A percentile compares a stretch with the other conserved stretches of the same genome.
Evolutionary conservation across 1,284 basidiomycete species (phyloP).

Genomic region (Papiliotrema flavescens): DNA sequence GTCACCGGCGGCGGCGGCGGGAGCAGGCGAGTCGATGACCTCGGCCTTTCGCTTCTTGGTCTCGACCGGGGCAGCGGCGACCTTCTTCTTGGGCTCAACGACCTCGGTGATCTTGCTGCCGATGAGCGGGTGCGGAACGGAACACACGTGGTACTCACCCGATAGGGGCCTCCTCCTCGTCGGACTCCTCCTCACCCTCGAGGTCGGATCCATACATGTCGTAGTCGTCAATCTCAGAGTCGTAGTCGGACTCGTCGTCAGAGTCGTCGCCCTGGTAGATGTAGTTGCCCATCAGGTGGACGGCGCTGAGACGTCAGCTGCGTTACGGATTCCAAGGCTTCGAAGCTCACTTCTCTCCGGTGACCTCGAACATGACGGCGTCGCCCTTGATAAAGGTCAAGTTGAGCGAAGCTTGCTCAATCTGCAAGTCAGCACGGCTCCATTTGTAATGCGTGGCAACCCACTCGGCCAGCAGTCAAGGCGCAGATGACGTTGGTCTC

Average conservation of each 20-base stretch:
- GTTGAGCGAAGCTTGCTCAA: constrained; percentile 74
- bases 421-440: constrained; percentile 50
- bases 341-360: constrained; percentile 70
- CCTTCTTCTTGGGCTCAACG: constrained; percentile 35
- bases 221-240: constrained; percentile 48
- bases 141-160: constrained; percentile 17
- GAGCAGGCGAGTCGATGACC: constrained; percentile 39
- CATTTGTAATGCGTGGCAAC: constrained; percentile 3
- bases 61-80: constrained; percentile 36
- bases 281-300: constrained; percentile 89
- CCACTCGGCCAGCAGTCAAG: constrained; percentile 52
- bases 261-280: constrained; percentile 55
- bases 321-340: neutral
- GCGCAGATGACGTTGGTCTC: constrained; percentile 54
- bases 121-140: neutral
- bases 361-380: constrained; percentile 65
- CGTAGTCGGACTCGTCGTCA: constrained; percentile 44
- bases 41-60: constrained; percentile 58
- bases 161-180: constrained; percentile 6
- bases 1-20: constrained; percentile 21
- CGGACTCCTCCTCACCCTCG: constrained; percentile 45
- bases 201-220: constrained; percentile 53
- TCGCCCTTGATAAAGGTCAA: constrained; percentile 71
- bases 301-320: constrained; percentile 55
- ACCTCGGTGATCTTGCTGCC: constrained; percentile 39